Percentiles rank a stretch among this genome's conserved stretches.
phyloP scores from a whole-genome alignment of 208 protist genomes.

The Trypanosoma grayi region DNA sequence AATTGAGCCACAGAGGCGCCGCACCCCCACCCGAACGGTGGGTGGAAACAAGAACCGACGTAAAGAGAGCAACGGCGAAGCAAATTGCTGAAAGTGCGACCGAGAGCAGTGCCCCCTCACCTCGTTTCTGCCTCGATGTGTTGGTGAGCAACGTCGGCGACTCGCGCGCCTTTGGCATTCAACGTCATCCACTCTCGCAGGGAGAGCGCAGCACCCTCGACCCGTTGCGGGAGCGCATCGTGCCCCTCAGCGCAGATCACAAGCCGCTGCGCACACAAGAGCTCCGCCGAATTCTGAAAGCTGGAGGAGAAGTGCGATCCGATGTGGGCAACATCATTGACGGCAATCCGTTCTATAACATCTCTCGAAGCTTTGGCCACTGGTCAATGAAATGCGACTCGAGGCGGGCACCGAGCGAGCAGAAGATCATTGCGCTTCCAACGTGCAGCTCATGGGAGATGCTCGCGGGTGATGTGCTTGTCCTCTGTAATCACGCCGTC shows the following conservation, averaged over 20 bases:
- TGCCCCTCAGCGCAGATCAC: conserved; percentile 75
- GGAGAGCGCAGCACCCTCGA: conserved; percentile 43
- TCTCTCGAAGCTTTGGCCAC: conserved; percentile 79
- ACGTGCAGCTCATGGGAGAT: conserved; percentile 68
- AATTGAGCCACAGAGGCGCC: conserved; percentile 12
- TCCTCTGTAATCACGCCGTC: conserved; percentile 69
- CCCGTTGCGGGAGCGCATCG: conserved; percentile 46
- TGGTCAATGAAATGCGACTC: conserved; percentile 76
- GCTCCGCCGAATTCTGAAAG: conserved; percentile 59
- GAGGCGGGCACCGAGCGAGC: conserved; percentile 49
- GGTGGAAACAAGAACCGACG: not conserved
- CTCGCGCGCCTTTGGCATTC: conserved; percentile 78
- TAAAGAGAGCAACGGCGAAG: conserved; percentile 15
- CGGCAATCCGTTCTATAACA: conserved; percentile 69
- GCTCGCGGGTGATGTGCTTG: conserved; percentile 67
- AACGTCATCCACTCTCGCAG: conserved; percentile 40
- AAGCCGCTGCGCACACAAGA: conserved; percentile 48
- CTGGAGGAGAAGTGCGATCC: conserved; percentile 55
- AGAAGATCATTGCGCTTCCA: conserved; percentile 76
- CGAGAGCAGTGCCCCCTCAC: not conserved
- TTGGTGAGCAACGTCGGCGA: conserved; percentile 58
- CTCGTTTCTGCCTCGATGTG: conserved; percentile 62
- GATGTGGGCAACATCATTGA: conserved; percentile 56
- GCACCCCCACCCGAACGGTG: conserved; percentile 30
- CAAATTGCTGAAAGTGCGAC: too few species aligned